These are phyloP conservation scores for Epicoccum nigrum DNA, from an alignment of 2,329 filamentous ascomycete genomes.

Conservation along the genomic window DNA sequence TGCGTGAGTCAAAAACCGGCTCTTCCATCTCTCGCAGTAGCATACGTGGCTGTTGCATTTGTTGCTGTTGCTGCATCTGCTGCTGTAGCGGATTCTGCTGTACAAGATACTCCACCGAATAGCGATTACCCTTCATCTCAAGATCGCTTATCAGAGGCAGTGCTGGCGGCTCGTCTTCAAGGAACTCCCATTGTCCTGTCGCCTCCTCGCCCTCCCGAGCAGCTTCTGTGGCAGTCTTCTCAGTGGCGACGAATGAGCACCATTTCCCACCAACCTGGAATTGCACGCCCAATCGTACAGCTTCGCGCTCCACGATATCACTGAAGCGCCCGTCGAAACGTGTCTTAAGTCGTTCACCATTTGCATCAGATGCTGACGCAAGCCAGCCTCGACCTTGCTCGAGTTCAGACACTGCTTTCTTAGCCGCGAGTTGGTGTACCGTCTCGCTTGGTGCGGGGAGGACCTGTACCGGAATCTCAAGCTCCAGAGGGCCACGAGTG, in stretches of 20 bases:
- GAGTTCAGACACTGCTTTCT: conserved; percentile 70
- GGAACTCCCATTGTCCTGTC: no score
- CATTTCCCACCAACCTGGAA: conserved; percentile 73
- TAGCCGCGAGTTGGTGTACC: conserved; percentile 73
- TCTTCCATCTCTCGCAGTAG: no score
- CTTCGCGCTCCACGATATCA: conserved; percentile 69
- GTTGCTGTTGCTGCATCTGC: no score
- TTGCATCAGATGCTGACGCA: conserved; percentile 48
- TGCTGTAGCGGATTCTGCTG: no score
- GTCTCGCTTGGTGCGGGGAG: conserved; percentile 57
- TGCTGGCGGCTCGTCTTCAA: no score
- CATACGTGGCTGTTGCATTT: no score
- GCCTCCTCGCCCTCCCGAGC: no score
- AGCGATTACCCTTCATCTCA: no score
- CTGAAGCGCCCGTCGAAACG: conserved; percentile 57
- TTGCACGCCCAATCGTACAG: conserved; percentile 67
- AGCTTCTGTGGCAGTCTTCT: no score
- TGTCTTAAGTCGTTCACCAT: conserved; percentile 47
- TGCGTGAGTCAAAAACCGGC: no score
- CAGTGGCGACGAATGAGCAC: conserved; percentile 74
- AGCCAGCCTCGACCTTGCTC: conserved; percentile 73
- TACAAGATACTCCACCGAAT: no score
- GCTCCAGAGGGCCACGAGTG: conserved; percentile 62
- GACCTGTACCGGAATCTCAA: conserved; percentile 67
- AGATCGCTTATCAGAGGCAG: no score